Conservation (phyloP, 345 rosid genomes). For the Hibiscus tridactylites region DNA sequence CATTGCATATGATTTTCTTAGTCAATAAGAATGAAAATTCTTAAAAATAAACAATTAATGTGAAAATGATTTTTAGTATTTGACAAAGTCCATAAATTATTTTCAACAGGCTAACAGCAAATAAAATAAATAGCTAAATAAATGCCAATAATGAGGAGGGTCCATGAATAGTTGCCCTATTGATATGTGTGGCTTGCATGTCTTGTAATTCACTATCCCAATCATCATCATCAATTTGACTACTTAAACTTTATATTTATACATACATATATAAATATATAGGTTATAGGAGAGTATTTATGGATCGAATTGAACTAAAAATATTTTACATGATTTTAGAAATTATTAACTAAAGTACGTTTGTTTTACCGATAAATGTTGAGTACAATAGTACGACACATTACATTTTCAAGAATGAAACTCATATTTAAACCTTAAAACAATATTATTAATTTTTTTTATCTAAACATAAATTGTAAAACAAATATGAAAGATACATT, state of each 20-base stretch:
- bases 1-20: not conserved
- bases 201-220: not conserved
- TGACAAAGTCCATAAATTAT: not conserved
- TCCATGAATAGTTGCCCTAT: not conserved
- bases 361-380: too few relatives aligned
- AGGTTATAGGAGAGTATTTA: too few relatives aligned
- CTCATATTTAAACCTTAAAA: too few relatives aligned
- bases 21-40: not conserved
- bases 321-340: too few relatives aligned
- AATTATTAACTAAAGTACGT: too few relatives aligned
- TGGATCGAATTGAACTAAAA: too few relatives aligned
- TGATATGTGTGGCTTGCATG: not conserved
- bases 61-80: not conserved
- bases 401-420: too few relatives aligned
- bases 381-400: too few relatives aligned
- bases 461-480: too few relatives aligned
- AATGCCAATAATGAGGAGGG: not conserved
- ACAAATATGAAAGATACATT: too few relatives aligned
- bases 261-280: too few relatives aligned
- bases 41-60: not conserved
- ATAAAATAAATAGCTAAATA: not conserved
- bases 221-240: not conserved
- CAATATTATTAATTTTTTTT: too few relatives aligned
- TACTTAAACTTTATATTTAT: not conserved
- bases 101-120: not conserved